Evolutionary conservation across 352 stramenopile species (phyloP).

Genomic region (Phytophthora pseudosyringae): DNA sequence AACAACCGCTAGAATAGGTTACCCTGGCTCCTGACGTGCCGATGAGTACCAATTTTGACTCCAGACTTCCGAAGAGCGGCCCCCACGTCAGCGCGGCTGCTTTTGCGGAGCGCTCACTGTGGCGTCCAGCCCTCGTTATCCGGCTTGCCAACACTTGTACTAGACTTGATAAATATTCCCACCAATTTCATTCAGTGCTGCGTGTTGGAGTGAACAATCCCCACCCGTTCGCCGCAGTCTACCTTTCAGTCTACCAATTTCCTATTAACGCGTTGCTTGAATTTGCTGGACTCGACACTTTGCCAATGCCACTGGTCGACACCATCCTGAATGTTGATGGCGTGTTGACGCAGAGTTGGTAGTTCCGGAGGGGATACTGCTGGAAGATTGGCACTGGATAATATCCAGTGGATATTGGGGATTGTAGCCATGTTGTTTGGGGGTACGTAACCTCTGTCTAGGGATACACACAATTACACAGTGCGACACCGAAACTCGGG

Average conservation of each 20-base stretch:
- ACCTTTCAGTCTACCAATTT: too few relatives aligned
- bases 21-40: not conserved
- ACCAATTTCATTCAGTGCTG: not conserved
- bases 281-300: too few relatives aligned
- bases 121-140: not conserved
- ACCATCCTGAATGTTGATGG: too few relatives aligned
- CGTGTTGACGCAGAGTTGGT: too few relatives aligned
- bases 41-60: not conserved
- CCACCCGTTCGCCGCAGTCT: too few relatives aligned
- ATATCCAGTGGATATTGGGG: too few relatives aligned
- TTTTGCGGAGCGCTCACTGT: not conserved
- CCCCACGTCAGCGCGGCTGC: not conserved
- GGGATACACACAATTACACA: constrained; percentile 21
- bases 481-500: constrained; percentile 26
- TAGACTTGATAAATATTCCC: not conserved
- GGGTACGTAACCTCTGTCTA: constrained; percentile 5
- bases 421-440: constrained; percentile 14
- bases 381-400: not conserved
- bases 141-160: not conserved
- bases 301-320: too few relatives aligned
- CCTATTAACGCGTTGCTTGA: too few relatives aligned
- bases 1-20: not conserved
- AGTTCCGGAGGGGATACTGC: too few relatives aligned
- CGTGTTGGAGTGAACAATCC: too few relatives aligned
- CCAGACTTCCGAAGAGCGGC: not conserved